A percentile compares a stretch with the other conserved stretches of the same genome.
Evolutionary conservation across 1,139 yeast species (phyloP).

Genomic region (Taphrina pruni): DNA sequence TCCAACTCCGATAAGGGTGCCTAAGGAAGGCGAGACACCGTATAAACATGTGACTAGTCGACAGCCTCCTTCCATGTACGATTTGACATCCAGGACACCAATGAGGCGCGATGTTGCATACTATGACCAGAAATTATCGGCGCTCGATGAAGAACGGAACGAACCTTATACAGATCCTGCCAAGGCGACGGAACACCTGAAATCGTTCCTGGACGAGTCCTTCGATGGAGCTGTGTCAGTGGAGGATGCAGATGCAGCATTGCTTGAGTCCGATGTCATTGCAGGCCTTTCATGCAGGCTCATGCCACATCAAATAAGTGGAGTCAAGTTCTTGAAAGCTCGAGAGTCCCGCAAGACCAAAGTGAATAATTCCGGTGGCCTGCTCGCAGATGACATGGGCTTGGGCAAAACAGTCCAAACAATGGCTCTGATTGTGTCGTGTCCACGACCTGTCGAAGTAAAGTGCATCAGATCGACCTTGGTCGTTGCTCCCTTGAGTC

Average conservation of each 20-base stretch:
- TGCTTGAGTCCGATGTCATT: slow-evolving; percentile 40
- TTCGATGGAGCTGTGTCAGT: slow-evolving; percentile 55
- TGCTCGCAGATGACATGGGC: slow-evolving; percentile 98
- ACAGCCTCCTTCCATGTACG: slow-evolving; percentile 19
- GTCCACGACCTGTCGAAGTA: slow-evolving; percentile 35
- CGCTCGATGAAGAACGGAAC: slow-evolving; percentile 17
- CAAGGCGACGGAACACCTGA: slow-evolving; percentile 65
- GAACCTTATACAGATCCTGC: slow-evolving; percentile 32
- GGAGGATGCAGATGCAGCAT: slow-evolving; percentile 61
- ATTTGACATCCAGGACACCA: slow-evolving; percentile 19
- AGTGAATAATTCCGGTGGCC: slow-evolving; percentile 74
- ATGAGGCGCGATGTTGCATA: slow-evolving; percentile 2
- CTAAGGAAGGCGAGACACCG: slow-evolving; percentile 36
- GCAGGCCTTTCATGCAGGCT: slow-evolving; percentile 61
- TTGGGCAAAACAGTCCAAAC: slow-evolving; percentile 89
- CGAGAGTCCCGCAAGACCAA: slow-evolving; percentile 59
- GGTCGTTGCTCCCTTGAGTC: slow-evolving; percentile 76
- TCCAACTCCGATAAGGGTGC: slow-evolving; percentile 33
- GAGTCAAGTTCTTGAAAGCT: slow-evolving; percentile 55
- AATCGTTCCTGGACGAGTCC: slow-evolving; percentile 71
- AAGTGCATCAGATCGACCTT: slow-evolving; percentile 58
- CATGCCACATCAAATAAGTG: slow-evolving; percentile 71
- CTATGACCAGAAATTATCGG: slow-evolving; percentile 6
- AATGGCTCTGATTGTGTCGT: slow-evolving; percentile 65
- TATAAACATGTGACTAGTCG: slow-evolving; percentile 2